Base-by-base conservation (phyloP, 78 protist species). In the Tieghemostelium lacteum region DNA sequence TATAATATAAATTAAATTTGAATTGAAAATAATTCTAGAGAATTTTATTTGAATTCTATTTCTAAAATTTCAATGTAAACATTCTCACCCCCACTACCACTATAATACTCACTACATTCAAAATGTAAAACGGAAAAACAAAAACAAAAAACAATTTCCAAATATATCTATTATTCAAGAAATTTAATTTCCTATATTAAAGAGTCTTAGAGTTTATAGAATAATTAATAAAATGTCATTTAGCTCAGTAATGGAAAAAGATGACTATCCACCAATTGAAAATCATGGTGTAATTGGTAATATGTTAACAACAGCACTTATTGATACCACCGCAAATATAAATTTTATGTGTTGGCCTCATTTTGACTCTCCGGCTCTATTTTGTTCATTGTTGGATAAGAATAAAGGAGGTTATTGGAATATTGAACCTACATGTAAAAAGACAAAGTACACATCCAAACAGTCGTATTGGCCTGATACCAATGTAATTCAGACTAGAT, bases 391-490 rank as follows among this genome's bases (percentile, higher is more conserved):
- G 17, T 66, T 88, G n/a, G 93, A 88, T 52, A 1, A n/a, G 3
- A 63, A 63, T 17, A 88, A 88, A 8, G 93, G 93, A 33, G 93
- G 93, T 8, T 72, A 19, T 57, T 88, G 93, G 93, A 39, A 42
- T 7, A 72, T 88, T 26, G 37, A 36, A 33, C 93, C 93, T 7
- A n/a, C 40, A 2, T 17, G 24, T 10, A 0, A 24, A 7, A 40
- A 39, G 5, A 7, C 17, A 22, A 26, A 34, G 20, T 67, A 31
- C 20, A 75, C 60, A 55, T 34, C 64, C 37, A 88, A 75, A 36
- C 93, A 88, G 62, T 49, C 64, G 2, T 88, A 75, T 55, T 88
- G 93, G 93, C 93, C 93, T 6, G 87, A 75, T 36, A 75, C 93
- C 3, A 88, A 88, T 50, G 86, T 88, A 4, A 29, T 88, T 4